Percentiles rank a stretch among this genome's conserved stretches.
These are phyloP conservation scores for Chiua virens DNA, from an alignment of 768 basidiomycete species.

Conservation along the genomic window DNA sequence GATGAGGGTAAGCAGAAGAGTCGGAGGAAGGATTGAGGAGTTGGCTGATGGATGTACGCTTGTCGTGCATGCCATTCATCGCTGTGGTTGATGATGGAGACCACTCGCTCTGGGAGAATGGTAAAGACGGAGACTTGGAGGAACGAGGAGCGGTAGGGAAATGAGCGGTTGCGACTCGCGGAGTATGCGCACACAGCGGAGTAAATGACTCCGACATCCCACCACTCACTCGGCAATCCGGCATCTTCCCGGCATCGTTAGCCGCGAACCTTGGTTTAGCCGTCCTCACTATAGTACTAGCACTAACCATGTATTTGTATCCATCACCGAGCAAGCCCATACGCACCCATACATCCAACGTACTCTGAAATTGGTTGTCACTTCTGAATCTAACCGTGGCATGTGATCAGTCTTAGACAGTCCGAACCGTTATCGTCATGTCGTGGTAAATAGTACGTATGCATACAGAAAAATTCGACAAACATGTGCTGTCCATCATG, in stretches of 20 bases:
- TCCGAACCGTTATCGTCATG: neutral
- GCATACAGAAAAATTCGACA: slow-evolving; percentile 1
- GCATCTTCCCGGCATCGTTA: slow-evolving; percentile 21
- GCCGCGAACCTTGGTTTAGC: slow-evolving; percentile 36
- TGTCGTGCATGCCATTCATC: slow-evolving; percentile 47
- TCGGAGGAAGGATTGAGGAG: slow-evolving; percentile 49
- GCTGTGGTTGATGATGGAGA: slow-evolving; percentile 20
- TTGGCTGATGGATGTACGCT: slow-evolving; percentile 51
- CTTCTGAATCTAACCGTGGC: too few relatives aligned
- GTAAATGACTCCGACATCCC: slow-evolving; percentile 31
- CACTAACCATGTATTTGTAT: too few relatives aligned
- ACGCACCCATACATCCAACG: too few relatives aligned
- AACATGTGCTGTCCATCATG: slow-evolving; percentile 14
- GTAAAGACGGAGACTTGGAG: slow-evolving; percentile 11
- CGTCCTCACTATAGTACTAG: too few relatives aligned
- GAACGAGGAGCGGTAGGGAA: slow-evolving; percentile 26
- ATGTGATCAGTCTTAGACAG: too few relatives aligned
- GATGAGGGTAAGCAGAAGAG: slow-evolving; percentile 34
- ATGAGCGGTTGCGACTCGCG: slow-evolving; percentile 34
- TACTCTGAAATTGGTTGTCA: too few relatives aligned
- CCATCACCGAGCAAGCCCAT: neutral
- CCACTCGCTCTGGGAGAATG: slow-evolving; percentile 9
- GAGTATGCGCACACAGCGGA: slow-evolving; percentile 31
- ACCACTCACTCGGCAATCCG: slow-evolving; percentile 17
- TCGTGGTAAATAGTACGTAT: slow-evolving; percentile 18